Base-by-base conservation (phyloP, 805 yeast genomes). In the Kluyveromyces dobzhanskii region DNA sequence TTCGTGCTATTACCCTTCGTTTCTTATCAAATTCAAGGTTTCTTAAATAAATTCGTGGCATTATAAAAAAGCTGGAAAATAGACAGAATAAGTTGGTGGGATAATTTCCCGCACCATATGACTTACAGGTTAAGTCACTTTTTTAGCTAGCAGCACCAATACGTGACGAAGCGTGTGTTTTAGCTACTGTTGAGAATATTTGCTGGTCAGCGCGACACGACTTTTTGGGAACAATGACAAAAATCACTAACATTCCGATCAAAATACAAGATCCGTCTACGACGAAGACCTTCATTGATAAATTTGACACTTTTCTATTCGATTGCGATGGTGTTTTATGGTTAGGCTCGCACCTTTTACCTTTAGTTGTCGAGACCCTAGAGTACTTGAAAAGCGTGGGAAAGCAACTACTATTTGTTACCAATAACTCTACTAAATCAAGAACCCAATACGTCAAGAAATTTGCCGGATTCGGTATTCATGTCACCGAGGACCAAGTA, bases 281-380 rank as follows among this genome's bases (percentile, higher is more conserved):
- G 25, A 82, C 74, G 4, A 62, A 71, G 38, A 53, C 63, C 6
- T 64, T 92, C 34, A 62, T 92, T 8, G 73, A 71, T 47, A 56
- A 69, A 38, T 83, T 81, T 58, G 96, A 87, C 56, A 86, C 85
- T 43, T 90, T 88, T 52, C 66, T 92, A 48, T 92, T 92, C 57
- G 98, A 92, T 55, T 92, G 98, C 65, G 98, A 92, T 57, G 98
- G 98, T 24, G 98, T 92, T 4, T 68, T 92, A 43, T 92, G 98
- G 98, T 64, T 83, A 35, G 97, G 97, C 2, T 78, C 75, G 45
- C 84, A 79, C 47, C 62, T 85, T 17, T 69, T 92, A 35, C 97
- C 97, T 5, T 66, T 73, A 13, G 83, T 85, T 2, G 70, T 67
- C 10, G 97, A 92, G 57, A 83, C 95, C 0, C 60, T 92, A 30